Conservation (phyloP, 2,329 filamentous ascomycete species). For the Curvularia lunata region DNA sequence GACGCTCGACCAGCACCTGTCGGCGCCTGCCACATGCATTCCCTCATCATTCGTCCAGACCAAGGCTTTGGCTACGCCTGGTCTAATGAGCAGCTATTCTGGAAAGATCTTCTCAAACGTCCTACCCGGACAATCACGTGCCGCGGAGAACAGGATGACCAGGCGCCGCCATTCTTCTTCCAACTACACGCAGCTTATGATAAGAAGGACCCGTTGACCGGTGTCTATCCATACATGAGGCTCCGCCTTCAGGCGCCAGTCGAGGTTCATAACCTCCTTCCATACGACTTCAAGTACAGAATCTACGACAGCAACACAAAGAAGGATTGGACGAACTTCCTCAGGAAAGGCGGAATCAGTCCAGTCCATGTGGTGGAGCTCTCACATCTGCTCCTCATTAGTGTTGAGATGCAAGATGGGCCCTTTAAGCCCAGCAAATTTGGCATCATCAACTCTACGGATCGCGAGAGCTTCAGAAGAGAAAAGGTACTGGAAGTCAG, state of each 20-base stretch:
- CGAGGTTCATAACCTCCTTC: slow-evolving; percentile 90
- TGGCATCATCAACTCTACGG: slow-evolving; percentile 91
- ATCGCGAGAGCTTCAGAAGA: slow-evolving; percentile 84
- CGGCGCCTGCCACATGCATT: slow-evolving; percentile 89
- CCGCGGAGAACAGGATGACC: slow-evolving; percentile 80
- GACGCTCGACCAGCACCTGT: slow-evolving; percentile 90
- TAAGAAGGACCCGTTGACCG: slow-evolving; percentile 80
- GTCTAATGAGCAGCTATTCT: slow-evolving; percentile 89
- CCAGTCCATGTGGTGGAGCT: slow-evolving; percentile 97
- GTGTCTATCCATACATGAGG: slow-evolving; percentile 91
- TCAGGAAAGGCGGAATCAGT: slow-evolving; percentile 94
- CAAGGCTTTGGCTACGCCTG: slow-evolving; percentile 96
- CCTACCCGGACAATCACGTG: slow-evolving; percentile 89
- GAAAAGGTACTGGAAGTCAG: slow-evolving; percentile 82
- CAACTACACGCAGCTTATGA: slow-evolving; percentile 89
- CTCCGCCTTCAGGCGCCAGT: slow-evolving; percentile 90
- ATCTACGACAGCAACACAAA: slow-evolving; percentile 99
- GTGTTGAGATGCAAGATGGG: slow-evolving; percentile 95
- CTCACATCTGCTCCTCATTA: slow-evolving; percentile 89
- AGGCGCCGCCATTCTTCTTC: slow-evolving; percentile 87
- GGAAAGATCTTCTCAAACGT: slow-evolving; percentile 85
- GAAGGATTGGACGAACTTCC: slow-evolving; percentile 98
- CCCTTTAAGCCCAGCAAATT: slow-evolving; percentile 95
- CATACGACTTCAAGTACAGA: slow-evolving; percentile 98
- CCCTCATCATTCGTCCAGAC: slow-evolving; percentile 84